These are phyloP conservation scores for Neocatenulostroma microsporum DNA, from an alignment of 2,329 filamentous ascomycete species.

Conservation along the genomic window DNA sequence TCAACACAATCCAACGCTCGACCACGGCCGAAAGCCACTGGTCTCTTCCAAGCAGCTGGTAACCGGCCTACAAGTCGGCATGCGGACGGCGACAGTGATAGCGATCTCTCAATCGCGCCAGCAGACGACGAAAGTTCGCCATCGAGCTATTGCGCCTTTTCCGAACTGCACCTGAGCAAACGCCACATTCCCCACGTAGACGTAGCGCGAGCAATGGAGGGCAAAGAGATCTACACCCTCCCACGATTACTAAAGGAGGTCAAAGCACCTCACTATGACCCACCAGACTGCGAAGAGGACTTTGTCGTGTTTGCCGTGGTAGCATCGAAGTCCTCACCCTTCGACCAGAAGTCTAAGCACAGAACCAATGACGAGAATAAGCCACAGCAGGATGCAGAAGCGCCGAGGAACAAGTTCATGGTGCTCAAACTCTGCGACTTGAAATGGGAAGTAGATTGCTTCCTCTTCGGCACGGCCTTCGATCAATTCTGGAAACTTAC, in stretches of 20 bases:
- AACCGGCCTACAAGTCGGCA: conserved; percentile 12
- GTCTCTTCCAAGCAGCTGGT: too few species aligned
- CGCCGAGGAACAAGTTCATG: conserved; percentile 74
- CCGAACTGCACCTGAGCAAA: conserved; percentile 72
- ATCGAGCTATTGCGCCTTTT: conserved; percentile 77
- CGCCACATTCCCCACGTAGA: conserved; percentile 75
- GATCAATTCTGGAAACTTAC: conserved; percentile 87
- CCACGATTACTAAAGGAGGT: conserved; percentile 74
- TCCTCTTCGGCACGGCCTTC: conserved; percentile 85
- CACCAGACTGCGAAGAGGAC: conserved; percentile 76
- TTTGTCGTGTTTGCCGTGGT: conserved; percentile 84
- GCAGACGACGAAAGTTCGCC: conserved; percentile 7
- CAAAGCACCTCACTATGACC: conserved; percentile 72
- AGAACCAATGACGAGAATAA: conserved; percentile 44
- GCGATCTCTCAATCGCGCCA: conserved; percentile 11
- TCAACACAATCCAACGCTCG: too few species aligned
- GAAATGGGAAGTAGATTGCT: conserved; percentile 84
- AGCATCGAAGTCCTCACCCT: conserved; percentile 78
- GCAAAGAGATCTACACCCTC: conserved; percentile 68
- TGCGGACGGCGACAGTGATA: conserved; percentile 13
- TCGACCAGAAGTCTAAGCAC: conserved; percentile 47
- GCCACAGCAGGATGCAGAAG: conserved; percentile 42
- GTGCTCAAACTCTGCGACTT: conserved; percentile 80
- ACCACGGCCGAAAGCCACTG: too few species aligned
- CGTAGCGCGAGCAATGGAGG: conserved; percentile 67